These are phyloP conservation scores for Beta vulgaris DNA, from an alignment of 148 eudicot genomes.

Conservation along the genomic window DNA sequence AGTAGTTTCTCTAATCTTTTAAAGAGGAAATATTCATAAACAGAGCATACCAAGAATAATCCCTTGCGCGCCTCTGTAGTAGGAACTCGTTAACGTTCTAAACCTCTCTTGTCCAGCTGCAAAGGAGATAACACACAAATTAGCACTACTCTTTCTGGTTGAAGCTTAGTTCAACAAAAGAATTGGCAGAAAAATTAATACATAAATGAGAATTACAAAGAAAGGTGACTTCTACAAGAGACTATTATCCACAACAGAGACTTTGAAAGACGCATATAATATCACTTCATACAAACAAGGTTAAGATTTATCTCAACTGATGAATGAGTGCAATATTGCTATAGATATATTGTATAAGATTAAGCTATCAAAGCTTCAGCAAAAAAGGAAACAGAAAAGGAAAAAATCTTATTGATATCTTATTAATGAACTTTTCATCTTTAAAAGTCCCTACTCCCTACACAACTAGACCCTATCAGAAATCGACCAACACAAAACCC, in stretches of 20 bases:
- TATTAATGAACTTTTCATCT: too few relatives aligned
- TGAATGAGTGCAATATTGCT: too few relatives aligned
- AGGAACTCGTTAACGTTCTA: slow-evolving; percentile 91
- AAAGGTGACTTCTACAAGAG: not conserved
- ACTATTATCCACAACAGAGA: not conserved
- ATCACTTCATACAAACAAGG: not conserved
- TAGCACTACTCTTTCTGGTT: not conserved
- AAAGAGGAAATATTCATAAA: not conserved
- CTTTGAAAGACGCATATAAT: not conserved
- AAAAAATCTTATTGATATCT: too few relatives aligned
- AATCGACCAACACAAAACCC: too few relatives aligned
- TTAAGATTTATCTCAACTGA: too few relatives aligned
- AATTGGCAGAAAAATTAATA: not conserved
- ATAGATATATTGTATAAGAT: not conserved
- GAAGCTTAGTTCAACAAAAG: not conserved
- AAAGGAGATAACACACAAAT: slow-evolving; percentile 28
- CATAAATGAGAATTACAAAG: not conserved
- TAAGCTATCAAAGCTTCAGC: too few relatives aligned
- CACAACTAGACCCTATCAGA: too few relatives aligned
- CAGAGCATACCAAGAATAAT: slow-evolving; percentile 75
- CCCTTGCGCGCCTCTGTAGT: slow-evolving; percentile 95
- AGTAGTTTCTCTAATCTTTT: not conserved
- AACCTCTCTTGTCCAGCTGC: slow-evolving; percentile 99
- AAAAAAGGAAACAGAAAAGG: too few relatives aligned
- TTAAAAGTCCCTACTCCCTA: too few relatives aligned